These are phyloP conservation scores for Paratinospora sagittata DNA, from an alignment of 164 flowering plant species.

Conservation along the genomic window DNA sequence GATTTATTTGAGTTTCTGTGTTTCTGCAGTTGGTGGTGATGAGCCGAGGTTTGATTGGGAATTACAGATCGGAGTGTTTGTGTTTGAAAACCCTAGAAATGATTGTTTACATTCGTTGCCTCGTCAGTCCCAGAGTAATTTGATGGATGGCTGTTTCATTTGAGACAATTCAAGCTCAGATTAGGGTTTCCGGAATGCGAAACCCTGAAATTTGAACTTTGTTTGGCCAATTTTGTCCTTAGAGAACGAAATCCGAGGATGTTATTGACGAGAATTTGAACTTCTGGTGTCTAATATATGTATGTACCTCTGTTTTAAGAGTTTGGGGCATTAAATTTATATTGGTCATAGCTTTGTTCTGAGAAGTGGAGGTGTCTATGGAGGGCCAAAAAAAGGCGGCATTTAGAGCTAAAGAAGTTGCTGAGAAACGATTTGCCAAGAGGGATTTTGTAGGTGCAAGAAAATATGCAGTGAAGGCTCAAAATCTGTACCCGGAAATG, in stretches of 20 bases:
- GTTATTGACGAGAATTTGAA: conserved; percentile 7
- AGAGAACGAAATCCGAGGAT: neutral
- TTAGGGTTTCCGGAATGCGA: neutral
- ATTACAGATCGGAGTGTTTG: neutral
- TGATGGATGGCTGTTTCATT: neutral
- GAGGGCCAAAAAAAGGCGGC: conserved; percentile 61
- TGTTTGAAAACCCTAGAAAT: conserved; percentile 1
- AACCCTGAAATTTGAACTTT: conserved; percentile 1
- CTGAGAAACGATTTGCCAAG: conserved; percentile 55
- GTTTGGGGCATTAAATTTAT: neutral
- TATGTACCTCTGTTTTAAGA: neutral
- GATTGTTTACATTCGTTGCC: neutral
- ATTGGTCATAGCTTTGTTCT: conserved; percentile 20
- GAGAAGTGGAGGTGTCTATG: conserved; percentile 32
- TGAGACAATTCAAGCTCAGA: conserved; percentile 1
- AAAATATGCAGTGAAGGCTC: conserved; percentile 62
- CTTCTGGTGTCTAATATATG: neutral
- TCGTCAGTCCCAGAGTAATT: neutral
- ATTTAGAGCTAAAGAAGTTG: conserved; percentile 46
- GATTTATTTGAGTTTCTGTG: conserved; percentile 15
- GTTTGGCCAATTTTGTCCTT: neutral
- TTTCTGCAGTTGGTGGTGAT: neutral
- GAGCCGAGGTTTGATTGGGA: conserved; percentile 1
- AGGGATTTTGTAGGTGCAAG: conserved; percentile 54
- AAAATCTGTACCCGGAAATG: conserved; percentile 47